Base-by-base conservation (phyloP, 148 eudicot genomes). In the Diospyros kaki region DNA sequence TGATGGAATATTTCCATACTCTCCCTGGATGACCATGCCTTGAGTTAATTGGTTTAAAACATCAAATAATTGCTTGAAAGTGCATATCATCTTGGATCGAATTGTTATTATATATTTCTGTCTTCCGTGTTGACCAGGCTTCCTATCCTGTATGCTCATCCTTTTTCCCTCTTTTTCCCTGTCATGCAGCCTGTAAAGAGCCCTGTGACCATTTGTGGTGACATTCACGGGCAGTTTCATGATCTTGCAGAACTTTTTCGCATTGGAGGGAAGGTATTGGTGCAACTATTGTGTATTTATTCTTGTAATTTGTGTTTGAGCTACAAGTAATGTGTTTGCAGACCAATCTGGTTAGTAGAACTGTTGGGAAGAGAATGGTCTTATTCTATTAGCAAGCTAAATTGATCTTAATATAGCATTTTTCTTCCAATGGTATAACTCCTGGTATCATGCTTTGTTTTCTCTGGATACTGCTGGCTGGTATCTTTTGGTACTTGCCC, bases 121-220 rank as follows among this genome's bases (percentile, higher is more conserved):
- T 14, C 43, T 61, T 58, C 46, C 50, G 53, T 44, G 56, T 48
- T 38, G 18, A 40, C 66, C 28, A 55, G 15, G 9, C 1, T 11
- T 46, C 0, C 2, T 14, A n/a, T 51, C 59, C 9, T 28, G 6
- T 66, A 53, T 41, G 15, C 17, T 73, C 46, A 45, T 68, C 42
- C n/a, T 44, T 58, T 68, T 75, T 59, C 13, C n/a, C 64, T 17
- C 44, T 5, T 41, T 55, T 64, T 64, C 71, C 41, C 69, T 74
- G 58, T 4, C 42, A 39, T 84, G 91, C 93, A 94, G 98, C 98
- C 98, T 13, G 97, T 94, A 74, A 94, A 90, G 82, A 92, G 97
- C 83, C 98, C 97, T 68, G 98, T 92, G 64, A 94, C 98, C 48
- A 94, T 94, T 68, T 94, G 98, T 82, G 97, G 97, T 72, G 98